Evolutionary conservation across 2,329 filamentous ascomycete genomes (phyloP), one percentile per base, ranked within the genome.

Genomic region (Aspergillus ibericus): DNA sequence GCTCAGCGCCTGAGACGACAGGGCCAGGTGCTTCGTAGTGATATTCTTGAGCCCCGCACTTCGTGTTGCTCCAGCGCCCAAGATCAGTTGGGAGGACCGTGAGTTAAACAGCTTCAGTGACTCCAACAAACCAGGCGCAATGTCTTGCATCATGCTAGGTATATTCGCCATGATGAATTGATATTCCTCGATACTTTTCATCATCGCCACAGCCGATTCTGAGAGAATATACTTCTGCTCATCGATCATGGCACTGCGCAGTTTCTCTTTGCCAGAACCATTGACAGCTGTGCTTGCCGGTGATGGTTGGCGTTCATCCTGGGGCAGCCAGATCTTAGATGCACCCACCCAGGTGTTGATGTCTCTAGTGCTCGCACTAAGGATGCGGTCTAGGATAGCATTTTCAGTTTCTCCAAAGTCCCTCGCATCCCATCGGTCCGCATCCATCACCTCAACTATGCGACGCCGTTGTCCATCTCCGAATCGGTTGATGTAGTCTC

Each of bases 61-160:
- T 35, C 87, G 83, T 5, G 91, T 97, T 4, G 95, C 95, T 4
- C 95, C 95, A 1, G 95, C 95, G 1, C 95, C 95, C 6, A 99
- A 86, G 63, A 99, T 97, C 58, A 99, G 84, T 72, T 99, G 95
- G n/a, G 90, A 96, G 58, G 93, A 93, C 18, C 95, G 89, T 2
- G 92, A 97, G 75, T 99, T 97, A 82, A 98, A 99, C 4, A 96
- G 83, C 64, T 95, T 91, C 13, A 98, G 82, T 70, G 96, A 96
- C 20, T 95, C 88, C 42, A 97, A 81, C 10, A 99, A 83, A 0
- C 88, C 88, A 2, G 85, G 81, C 0, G 91, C 90, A 54, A 97
- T 88, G 59, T 97, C 92, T 2, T 88, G 82, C 1, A 92, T 90
- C 86, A 97, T 93, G 60, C 89, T 93, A 1, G 95, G 93, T 58